These are phyloP conservation scores for Phoenix dactylifera DNA, from an alignment of 176 grass and related monocot species.

Conservation along the genomic window DNA sequence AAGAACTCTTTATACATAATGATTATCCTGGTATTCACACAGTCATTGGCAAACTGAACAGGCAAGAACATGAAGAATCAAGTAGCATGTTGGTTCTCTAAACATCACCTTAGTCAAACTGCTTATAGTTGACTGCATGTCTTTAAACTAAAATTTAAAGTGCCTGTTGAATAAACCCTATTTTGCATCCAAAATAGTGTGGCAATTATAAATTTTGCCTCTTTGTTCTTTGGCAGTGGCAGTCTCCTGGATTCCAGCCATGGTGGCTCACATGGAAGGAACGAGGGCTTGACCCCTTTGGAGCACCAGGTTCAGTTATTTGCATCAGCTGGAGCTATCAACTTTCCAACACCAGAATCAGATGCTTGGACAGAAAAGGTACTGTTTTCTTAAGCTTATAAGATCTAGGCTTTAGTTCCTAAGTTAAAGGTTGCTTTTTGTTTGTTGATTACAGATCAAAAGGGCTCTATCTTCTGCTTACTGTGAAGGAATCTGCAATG, in stretches of 20 bases:
- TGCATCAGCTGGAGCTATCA: slow-evolving; percentile 77
- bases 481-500: slow-evolving; percentile 91
- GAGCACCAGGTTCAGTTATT: slow-evolving; percentile 57
- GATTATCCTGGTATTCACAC: too few relatives aligned
- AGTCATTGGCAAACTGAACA: too few relatives aligned
- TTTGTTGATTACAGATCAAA: slow-evolving; percentile 45
- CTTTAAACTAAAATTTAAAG: too few relatives aligned
- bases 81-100: too few relatives aligned
- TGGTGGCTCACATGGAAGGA: slow-evolving; percentile 48
- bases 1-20: too few relatives aligned
- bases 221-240: slow-evolving; percentile 48
- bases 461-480: slow-evolving; percentile 74
- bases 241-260: slow-evolving; percentile 69
- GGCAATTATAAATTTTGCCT: slow-evolving; percentile 13
- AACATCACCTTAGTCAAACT: too few relatives aligned
- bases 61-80: too few relatives aligned
- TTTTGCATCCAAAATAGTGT: too few relatives aligned
- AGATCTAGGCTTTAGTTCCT: slow-evolving; percentile 2
- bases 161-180: too few relatives aligned
- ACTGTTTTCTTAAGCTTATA: background rate
- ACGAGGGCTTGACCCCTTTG: slow-evolving; percentile 37
- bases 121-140: too few relatives aligned
- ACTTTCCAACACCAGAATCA: slow-evolving; percentile 55
- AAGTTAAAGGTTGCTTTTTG: background rate
- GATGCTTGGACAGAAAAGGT: slow-evolving; percentile 89